These are phyloP conservation scores for Farysia itapuensis DNA, from an alignment of 1,284 basidiomycete species.

Conservation along the genomic window DNA sequence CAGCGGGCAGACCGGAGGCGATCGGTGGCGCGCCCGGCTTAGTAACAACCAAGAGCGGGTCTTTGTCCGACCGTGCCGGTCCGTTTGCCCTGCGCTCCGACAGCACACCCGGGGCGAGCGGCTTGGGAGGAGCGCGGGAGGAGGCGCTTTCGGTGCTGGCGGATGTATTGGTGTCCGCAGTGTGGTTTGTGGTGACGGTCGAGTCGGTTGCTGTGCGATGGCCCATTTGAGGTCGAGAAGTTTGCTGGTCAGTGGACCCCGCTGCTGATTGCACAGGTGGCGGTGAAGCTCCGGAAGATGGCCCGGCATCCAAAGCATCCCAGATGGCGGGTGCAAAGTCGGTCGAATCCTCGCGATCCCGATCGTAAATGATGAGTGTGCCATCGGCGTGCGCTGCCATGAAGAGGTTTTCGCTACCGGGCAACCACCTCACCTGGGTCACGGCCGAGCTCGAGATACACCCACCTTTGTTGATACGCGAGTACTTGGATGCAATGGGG, in stretches of 20 bases:
- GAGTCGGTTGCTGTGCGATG: slow-evolving; percentile 24
- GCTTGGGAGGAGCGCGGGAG: slow-evolving; percentile 7
- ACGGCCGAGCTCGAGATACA: slow-evolving; percentile 77
- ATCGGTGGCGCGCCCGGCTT: slow-evolving; percentile 31
- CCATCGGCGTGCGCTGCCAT: slow-evolving; percentile 89
- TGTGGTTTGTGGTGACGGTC: slow-evolving; percentile 25
- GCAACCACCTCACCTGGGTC: slow-evolving; percentile 84
- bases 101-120: slow-evolving; percentile 5
- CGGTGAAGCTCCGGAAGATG: slow-evolving; percentile 2
- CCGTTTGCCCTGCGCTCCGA: slow-evolving; percentile 16
- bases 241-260: not conserved
- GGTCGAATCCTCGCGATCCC: slow-evolving; percentile 78
- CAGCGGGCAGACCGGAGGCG: slow-evolving; percentile 21
- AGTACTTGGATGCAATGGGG: slow-evolving; percentile 79
- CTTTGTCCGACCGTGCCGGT: slow-evolving; percentile 1
- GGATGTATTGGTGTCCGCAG: slow-evolving; percentile 13
- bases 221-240: slow-evolving; percentile 15
- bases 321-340: slow-evolving; percentile 18
- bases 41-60: slow-evolving; percentile 29
- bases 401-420: slow-evolving; percentile 71
- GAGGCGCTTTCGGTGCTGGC: slow-evolving; percentile 22
- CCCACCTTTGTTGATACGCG: slow-evolving; percentile 87
- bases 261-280: too few relatives aligned
- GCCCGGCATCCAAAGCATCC: slow-evolving; percentile 9
- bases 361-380: slow-evolving; percentile 81